phyloP scores from a whole-genome alignment of 441 rosid species.

The Raphanus hybrid region DNA sequence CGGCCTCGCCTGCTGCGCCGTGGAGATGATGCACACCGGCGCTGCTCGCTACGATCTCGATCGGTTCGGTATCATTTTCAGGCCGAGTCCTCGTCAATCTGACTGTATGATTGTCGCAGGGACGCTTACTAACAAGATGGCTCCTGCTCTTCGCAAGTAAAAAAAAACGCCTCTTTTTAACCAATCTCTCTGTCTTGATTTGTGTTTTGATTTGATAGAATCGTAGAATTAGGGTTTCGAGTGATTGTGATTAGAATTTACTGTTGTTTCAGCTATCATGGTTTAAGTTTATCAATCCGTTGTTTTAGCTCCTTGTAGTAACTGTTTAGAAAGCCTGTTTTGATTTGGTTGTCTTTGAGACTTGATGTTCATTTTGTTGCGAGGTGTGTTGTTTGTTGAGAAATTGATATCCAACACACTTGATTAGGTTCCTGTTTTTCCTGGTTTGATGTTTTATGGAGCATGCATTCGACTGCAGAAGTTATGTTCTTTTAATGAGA shows the following conservation, averaged over 20 bases:
- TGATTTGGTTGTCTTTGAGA: constrained; percentile 11
- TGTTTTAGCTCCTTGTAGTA: not conserved
- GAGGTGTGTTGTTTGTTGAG: not conserved
- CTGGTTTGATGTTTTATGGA: constrained; percentile 1
- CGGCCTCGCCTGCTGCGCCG: constrained; percentile 98
- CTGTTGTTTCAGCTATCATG: not conserved
- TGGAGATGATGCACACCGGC: constrained; percentile 99
- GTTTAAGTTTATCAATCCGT: constrained; percentile 5
- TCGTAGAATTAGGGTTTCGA: no score
- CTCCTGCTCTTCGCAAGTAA: constrained; percentile 98
- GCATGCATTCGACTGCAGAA: no score
- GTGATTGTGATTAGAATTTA: no score
- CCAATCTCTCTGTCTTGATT: no score
- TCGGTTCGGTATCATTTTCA: constrained; percentile 87
- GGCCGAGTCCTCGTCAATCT: constrained; percentile 99
- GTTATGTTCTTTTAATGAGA: no score
- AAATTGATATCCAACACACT: not conserved
- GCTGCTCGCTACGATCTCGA: constrained; percentile 97
- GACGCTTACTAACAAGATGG: constrained; percentile 98
- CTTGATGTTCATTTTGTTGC: not conserved
- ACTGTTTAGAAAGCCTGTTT: not conserved
- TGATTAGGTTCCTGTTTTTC: not conserved
- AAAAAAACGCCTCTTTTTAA: no score
- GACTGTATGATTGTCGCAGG: constrained; percentile 99
- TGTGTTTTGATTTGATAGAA: no score